Percentiles rank a stretch among this genome's conserved stretches.
Evolutionary conservation across 2,329 filamentous ascomycete genomes (phyloP).

Genomic region (Magnaporthales sp.): DNA sequence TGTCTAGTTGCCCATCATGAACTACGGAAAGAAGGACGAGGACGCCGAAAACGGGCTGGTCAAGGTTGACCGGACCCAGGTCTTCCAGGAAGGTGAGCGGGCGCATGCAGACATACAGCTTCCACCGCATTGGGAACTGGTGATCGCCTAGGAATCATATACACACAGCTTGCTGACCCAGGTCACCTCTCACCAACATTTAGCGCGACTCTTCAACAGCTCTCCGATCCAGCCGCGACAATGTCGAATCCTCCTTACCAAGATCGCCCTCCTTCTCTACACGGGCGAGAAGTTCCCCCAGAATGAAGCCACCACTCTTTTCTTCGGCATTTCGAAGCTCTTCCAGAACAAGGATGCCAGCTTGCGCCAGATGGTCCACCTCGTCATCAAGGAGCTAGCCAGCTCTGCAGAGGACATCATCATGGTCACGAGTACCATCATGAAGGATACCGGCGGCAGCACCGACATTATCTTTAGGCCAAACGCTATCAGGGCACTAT

Average conservation of each 20-base stretch:
- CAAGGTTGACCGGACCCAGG: conserved; percentile 94
- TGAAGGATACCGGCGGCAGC: conserved; percentile 97
- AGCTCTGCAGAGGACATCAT: conserved; percentile 96
- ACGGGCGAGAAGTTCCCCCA: conserved; percentile 95
- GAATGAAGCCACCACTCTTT: conserved; percentile 94
- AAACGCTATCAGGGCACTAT: conserved; percentile 91
- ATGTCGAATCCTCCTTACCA: conserved; percentile 96
- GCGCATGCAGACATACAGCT: conserved; percentile 15
- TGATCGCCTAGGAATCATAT: background rate
- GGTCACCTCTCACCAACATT: conserved; percentile 9
- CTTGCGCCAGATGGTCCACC: conserved; percentile 96
- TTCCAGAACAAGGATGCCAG: conserved; percentile 99
- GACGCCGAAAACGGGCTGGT: conserved; percentile 89
- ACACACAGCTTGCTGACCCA: conserved; percentile 6
- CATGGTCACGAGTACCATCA: conserved; percentile 98
- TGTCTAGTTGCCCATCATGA: conserved; percentile 56
- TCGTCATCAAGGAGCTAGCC: conserved; percentile 95
- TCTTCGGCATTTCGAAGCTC: conserved; percentile 97
- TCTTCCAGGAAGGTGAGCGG: conserved; percentile 90
- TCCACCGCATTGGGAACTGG: conserved; percentile 7
- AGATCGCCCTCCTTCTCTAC: conserved; percentile 92
- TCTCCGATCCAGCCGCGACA: conserved; percentile 92
- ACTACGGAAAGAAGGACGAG: conserved; percentile 98
- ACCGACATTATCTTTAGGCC: conserved; percentile 91
- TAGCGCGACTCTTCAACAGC: conserved; percentile 95